Conservation (phyloP, 805 yeast species). For the Lachancea lanzarotensis region DNA sequence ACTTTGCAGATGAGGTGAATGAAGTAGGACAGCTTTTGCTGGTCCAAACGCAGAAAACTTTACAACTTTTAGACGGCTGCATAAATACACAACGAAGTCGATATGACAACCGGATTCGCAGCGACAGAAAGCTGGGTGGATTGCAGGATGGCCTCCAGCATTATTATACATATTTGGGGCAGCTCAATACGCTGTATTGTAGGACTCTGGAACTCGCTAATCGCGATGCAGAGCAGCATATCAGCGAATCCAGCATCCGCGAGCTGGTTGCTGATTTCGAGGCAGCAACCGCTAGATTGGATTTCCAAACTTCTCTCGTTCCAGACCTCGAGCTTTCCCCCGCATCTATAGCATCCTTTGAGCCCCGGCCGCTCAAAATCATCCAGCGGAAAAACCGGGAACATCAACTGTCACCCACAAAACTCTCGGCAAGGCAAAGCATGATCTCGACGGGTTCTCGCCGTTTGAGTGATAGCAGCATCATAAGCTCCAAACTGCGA, state of each 20-base stretch:
- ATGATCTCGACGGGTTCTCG: not conserved
- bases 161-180: constrained; percentile 22
- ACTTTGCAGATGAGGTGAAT: constrained; percentile 13
- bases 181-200: constrained; percentile 23
- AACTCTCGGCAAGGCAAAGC: not conserved
- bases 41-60: constrained; percentile 27
- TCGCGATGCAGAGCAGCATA: constrained; percentile 7
- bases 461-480: not conserved
- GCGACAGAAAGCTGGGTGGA: constrained; percentile 1
- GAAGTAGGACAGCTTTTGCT: constrained; percentile 25
- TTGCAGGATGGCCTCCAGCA: constrained; percentile 10
- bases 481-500: not conserved
- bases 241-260: constrained; percentile 1
- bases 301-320: not conserved
- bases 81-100: constrained; percentile 20
- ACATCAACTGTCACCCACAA: not conserved
- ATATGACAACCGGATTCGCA: constrained; percentile 3
- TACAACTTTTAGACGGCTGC: constrained; percentile 27
- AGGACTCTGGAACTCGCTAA: constrained; percentile 20
- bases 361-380: constrained; percentile 25
- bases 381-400: constrained; percentile 13
- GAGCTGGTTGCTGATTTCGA: not conserved
- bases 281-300: not conserved
- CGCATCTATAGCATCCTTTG: constrained; percentile 16
- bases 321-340: constrained; percentile 12